These are phyloP conservation scores for Cenococcum geophilum DNA, from an alignment of 495 filamentous ascomycete species.

Conservation along the genomic window DNA sequence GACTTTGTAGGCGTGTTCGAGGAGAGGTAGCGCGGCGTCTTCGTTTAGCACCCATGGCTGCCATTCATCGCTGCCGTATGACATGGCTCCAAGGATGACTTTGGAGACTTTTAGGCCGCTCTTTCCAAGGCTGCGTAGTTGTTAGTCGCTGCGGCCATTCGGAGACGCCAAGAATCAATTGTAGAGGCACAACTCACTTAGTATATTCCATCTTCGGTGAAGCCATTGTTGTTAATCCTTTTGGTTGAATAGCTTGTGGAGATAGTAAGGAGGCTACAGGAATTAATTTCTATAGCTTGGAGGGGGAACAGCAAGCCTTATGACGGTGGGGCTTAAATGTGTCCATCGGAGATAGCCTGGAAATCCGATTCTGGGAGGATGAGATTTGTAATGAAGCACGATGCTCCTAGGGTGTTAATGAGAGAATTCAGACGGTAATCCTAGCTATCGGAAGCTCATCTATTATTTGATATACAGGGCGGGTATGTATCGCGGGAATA, in stretches of 20 bases:
- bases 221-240: slow-evolving; percentile 4
- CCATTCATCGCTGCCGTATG: slow-evolving; percentile 51
- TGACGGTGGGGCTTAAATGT: background rate
- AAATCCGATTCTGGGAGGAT: background rate
- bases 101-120: slow-evolving; percentile 63
- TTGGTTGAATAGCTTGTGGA: background rate
- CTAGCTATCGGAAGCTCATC: background rate
- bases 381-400: background rate
- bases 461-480: background rate
- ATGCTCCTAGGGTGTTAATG: background rate
- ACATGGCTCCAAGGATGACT: slow-evolving; percentile 65
- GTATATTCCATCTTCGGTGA: slow-evolving; percentile 31
- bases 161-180: background rate
- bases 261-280: too few species aligned
- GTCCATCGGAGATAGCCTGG: background rate
- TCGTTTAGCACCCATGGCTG: slow-evolving; percentile 56
- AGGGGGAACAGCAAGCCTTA: background rate
- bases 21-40: slow-evolving; percentile 56
- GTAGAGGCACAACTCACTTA: slow-evolving; percentile 15
- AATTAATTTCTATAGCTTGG: background rate
- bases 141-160: background rate
- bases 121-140: slow-evolving; percentile 47
- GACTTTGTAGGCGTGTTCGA: slow-evolving; percentile 62
- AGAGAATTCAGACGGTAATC: background rate
- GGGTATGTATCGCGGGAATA: background rate